phyloP scores from a whole-genome alignment of 176 grass and related monocot genomes.

The Chloris gayana region DNA sequence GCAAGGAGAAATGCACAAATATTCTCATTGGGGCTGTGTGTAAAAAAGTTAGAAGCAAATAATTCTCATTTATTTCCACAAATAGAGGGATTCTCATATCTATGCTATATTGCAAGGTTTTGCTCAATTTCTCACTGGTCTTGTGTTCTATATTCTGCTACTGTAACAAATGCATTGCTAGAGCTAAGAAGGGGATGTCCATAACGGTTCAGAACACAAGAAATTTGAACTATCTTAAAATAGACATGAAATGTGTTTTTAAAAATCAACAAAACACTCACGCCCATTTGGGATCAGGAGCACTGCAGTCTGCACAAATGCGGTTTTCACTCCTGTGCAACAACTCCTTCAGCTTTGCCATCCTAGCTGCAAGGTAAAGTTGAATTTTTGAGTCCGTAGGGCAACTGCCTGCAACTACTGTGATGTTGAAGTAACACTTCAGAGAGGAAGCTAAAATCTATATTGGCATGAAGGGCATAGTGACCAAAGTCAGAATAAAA shows the following conservation, averaged over 20 bases:
- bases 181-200: neutral
- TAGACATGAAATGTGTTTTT: neutral
- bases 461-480: neutral
- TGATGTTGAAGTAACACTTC: neutral
- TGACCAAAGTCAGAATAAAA: neutral
- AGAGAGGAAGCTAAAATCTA: neutral
- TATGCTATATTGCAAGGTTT: neutral
- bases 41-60: neutral
- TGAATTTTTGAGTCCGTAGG: neutral
- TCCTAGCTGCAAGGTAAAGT: conserved; percentile 52
- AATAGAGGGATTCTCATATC: neutral
- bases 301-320: conserved; percentile 74
- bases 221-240: neutral
- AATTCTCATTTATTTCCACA: neutral
- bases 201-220: neutral
- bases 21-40: too few relatives aligned
- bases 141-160: neutral
- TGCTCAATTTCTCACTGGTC: neutral
- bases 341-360: conserved; percentile 61
- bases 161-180: neutral
- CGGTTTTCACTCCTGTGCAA: conserved; percentile 66
- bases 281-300: conserved; percentile 92
- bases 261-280: conserved; percentile 42
- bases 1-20: conserved; percentile 5
- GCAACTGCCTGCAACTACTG: too few relatives aligned